Evolutionary conservation across 768 basidiomycete genomes (phyloP).

Genomic region (Pholiota microspora): DNA sequence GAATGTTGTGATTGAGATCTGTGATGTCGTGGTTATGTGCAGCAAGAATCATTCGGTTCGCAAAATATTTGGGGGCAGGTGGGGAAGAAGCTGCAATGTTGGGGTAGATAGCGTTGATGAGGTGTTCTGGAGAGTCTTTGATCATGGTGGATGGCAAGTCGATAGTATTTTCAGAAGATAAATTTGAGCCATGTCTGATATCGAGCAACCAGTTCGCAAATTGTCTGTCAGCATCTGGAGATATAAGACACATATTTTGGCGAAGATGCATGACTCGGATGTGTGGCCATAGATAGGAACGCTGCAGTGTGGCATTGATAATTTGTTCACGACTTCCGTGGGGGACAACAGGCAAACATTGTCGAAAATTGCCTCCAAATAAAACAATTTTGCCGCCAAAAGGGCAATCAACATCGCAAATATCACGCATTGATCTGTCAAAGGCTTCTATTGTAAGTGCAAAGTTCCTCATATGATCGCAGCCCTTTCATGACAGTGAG

Average conservation of each 20-base stretch:
- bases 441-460: constrained; percentile 36
- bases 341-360: constrained; percentile 42
- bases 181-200: background rate
- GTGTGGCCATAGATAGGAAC: constrained; percentile 12
- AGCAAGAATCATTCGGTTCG: constrained; percentile 31
- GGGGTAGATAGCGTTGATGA: constrained; percentile 9
- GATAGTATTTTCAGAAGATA: background rate
- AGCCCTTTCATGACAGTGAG: constrained; percentile 37
- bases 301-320: constrained; percentile 23
- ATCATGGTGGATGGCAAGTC: constrained; percentile 1
- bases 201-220: background rate
- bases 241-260: constrained; percentile 16
- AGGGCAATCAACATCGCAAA: constrained; percentile 21
- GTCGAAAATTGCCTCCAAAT: constrained; percentile 49
- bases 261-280: constrained; percentile 4
- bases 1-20: constrained; percentile 25
- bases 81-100: background rate
- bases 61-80: constrained; percentile 26
- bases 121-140: background rate
- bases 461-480: constrained; percentile 23
- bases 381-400: constrained; percentile 47
- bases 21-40: constrained; percentile 32
- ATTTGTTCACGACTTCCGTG: constrained; percentile 36
- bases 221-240: background rate
- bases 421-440: constrained; percentile 33